Base-by-base conservation (phyloP, 768 basidiomycete genomes). In the Mycena rosella region DNA sequence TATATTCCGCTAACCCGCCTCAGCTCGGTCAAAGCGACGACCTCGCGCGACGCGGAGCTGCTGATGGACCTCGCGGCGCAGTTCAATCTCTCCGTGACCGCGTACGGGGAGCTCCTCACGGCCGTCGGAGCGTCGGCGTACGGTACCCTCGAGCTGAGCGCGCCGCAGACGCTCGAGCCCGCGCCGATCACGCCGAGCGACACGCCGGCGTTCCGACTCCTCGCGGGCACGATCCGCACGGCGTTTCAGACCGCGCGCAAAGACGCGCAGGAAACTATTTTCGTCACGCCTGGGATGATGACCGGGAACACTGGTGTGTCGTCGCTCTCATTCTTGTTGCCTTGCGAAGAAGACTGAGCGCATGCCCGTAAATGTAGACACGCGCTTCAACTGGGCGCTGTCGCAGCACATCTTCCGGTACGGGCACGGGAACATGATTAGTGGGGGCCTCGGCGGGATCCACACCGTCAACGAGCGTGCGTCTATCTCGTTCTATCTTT, bases 381-480 rank as follows among this genome's bases (percentile, higher is more conserved):
- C 79, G 27, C 67, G 74, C 40, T 76, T 68, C 62, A 78, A 77
- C 67, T 79, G 79, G 79, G 68, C 67, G 55, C 71, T 80, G 18
- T 76, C 79, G 17, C 51, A 70, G 55, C 76, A 80, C 59, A 88
- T 88, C 57, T 87, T 85, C 79, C 83, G 87, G 18, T 87, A 87
- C 62, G 75, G 76, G 11, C 81, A 82, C 69, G 74, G 73, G 29
- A 74, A 74, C n/a, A 72, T 67, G 20, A 30, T 67, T 5, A 65
- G 29, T 7, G 71, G 70, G 24, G 13, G 13, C 22, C 54, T 74
- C 0, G 69, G 42, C 7, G 77, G 76, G 42, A 74, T 82, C 14
- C 87, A 87, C 72, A 87, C 87, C 9, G 79, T 87, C 8, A 79
- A 88, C 48, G 87, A 87, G 77, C 81, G 86, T 86, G 63, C 53